Evolutionary conservation across 306 rosid species (phyloP).

Genomic region (Amphicarpaea edgeworthii): DNA sequence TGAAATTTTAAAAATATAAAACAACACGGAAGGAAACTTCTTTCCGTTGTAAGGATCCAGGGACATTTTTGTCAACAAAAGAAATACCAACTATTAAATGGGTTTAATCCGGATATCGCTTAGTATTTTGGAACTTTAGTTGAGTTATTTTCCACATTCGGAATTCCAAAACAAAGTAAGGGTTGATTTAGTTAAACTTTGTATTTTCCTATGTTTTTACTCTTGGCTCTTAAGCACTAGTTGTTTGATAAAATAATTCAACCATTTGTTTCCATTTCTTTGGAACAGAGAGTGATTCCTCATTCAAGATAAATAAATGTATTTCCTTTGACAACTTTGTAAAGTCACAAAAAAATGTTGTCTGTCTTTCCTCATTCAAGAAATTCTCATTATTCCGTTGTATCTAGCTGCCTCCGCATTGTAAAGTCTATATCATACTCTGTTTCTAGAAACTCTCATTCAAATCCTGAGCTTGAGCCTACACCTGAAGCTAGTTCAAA

Average conservation of each 20-base stretch:
- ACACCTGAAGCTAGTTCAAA: constrained; percentile 40
- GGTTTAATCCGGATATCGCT: too few relatives aligned
- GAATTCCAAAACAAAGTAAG: not conserved
- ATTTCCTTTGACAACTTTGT: constrained; percentile 33
- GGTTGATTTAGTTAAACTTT: not conserved
- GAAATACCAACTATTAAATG: too few relatives aligned
- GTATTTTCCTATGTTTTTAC: not conserved
- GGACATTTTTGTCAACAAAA: too few relatives aligned
- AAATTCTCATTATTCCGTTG: constrained; percentile 45
- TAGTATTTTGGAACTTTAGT: not conserved
- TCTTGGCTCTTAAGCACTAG: constrained; percentile 33
- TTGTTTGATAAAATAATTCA: constrained; percentile 46
- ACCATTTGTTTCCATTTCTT: not conserved
- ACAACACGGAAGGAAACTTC: too few relatives aligned
- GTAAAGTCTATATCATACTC: constrained; percentile 52
- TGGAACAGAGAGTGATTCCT: not conserved
- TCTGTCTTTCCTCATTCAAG: constrained; percentile 44
- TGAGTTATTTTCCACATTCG: constrained; percentile 10
- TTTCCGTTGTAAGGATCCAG: too few relatives aligned
- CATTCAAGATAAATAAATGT: constrained; percentile 21
- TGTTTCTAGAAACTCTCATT: constrained; percentile 53
- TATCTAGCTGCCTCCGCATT: constrained; percentile 30
- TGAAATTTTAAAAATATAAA: too few relatives aligned
- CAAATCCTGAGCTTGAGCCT: constrained; percentile 56
- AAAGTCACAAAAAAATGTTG: constrained; percentile 46